Base-by-base conservation (phyloP, 1,284 basidiomycete species). In the Dichomitus squalens region DNA sequence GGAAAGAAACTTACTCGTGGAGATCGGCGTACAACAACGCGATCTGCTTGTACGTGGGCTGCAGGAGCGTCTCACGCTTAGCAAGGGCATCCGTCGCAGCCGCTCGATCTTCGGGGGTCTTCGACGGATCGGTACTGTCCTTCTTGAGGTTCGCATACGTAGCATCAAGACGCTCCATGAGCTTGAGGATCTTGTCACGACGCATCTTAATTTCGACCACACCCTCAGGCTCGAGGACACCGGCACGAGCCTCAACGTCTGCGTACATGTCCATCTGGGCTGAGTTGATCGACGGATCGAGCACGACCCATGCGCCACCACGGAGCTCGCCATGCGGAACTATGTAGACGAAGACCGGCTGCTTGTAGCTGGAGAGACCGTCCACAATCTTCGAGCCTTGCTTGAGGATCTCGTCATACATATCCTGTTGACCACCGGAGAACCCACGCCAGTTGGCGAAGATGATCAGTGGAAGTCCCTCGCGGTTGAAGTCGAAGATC, bases 371-470 rank as follows among this genome's bases (percentile, higher is more conserved):
- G 49, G 95, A 96, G 35, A 99, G 84, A 43, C 96, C 97, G 72
- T 99, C 97, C 75, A 99, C 97, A 64, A 99, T 99, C 78, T 96
- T 96, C 38, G 94, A 91, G 48, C 94, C 94, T 72, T 96, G 93
- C 76, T 96, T 96, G 70, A 96, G 80, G 60, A 96, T 86, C 70
- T 95, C 94, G 73, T 96, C 93, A 69, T 93, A 95, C 95, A 98
- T 98, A 76, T 98, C 96, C 75, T 97, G 95, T 76, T 98, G 96
- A 69, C 97, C 97, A 65, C 97, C 97, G 23, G 97, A 99, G 88
- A 99, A 99, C 36, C 97, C 97, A 81, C 97, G 94, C 96, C 97
- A 99, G 82, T 99, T 99, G 61, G 97, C 97, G 69, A 99, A 98
- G 75, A 99, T 96, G 75, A 99, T 94, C 61, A 99, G 83, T 4